Conservation (phyloP, 371 early-diverging fungal genomes). For the Rhizopus delemar region DNA sequence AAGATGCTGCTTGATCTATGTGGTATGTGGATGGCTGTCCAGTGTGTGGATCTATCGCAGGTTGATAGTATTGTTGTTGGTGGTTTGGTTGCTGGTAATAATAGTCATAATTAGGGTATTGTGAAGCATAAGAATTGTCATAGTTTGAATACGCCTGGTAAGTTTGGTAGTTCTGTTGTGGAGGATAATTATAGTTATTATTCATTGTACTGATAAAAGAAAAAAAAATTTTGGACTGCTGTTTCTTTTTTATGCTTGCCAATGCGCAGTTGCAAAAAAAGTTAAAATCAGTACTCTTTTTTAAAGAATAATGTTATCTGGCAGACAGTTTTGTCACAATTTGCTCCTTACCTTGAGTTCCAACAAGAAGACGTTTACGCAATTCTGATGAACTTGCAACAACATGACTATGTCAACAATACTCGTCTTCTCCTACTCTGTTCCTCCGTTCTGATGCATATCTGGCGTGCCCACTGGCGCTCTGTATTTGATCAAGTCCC, state of each 20-base stretch:
- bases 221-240: conserved; percentile 4
- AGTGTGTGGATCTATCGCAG: background rate
- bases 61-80: background rate
- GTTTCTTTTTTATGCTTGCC: background rate
- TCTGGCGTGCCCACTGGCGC: no score
- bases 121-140: background rate
- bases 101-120: conserved; percentile 1
- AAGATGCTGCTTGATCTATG: background rate
- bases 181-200: background rate
- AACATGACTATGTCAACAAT: no score
- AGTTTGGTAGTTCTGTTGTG: background rate
- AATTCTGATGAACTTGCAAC: no score
- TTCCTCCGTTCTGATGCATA: no score
- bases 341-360: no score
- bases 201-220: background rate
- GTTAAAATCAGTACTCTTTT: no score
- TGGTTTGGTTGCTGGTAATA: background rate
- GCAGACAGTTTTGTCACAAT: no score
- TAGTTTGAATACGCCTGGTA: background rate
- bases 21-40: background rate
- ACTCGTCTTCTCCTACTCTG: no score
- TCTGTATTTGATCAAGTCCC: no score
- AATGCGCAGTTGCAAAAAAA: no score
- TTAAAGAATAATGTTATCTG: no score
- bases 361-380: no score